Base-by-base conservation (phyloP, 108 stramenopile genomes). In the Conticribra weissflogii region DNA sequence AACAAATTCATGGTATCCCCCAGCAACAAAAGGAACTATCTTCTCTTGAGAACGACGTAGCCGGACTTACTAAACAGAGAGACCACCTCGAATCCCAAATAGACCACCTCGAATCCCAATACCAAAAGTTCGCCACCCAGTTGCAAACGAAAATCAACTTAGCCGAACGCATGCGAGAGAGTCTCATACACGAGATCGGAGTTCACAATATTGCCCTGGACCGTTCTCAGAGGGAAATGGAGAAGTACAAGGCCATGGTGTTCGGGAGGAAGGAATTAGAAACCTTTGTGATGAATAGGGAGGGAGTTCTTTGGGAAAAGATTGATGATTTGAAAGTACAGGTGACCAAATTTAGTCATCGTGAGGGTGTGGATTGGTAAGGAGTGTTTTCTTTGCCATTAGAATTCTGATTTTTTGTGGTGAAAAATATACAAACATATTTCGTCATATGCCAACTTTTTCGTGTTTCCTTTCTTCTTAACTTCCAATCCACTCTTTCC, bases 311-410 rank as follows among this genome's bases (percentile, higher is more conserved):
- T 54, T 78, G 70, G 58, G 52, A 72, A 4, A 86, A 83, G 59
- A 67, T 86, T 17, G 80, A 73, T 12, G 53, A 58, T 32, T 66
- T 91, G 56, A 63, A 76, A 67, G 50, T 46, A 9, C 36, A 60
- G 15, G 76, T 82, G 4, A 58, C 61, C 22, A 34, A 60, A 34
- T 82, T 85, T 51, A 81, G 85, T 49, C 46, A 69, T 31, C 70
- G 87, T 19, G 78, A 70, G 45, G 77, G 81, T 17, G 30, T 81
- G 52, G 89, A 91, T 77, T 72, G 81, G 89, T 88, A 72, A 52
- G 87, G 22, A 0, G 47, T 52, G 16, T 73, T 48, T 9, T 4
- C 54, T 59, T n/a, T n/a, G n/a, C n/a, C n/a, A n/a, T 22, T 29
- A n/a, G n/a, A n/a, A 5, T 21, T n/a, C 25, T 41, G 19, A 29